Evolutionary conservation across 1,284 basidiomycete genomes (phyloP), one percentile per base, ranked within the genome.

Genomic region (Apiotrichum gamsii): DNA sequence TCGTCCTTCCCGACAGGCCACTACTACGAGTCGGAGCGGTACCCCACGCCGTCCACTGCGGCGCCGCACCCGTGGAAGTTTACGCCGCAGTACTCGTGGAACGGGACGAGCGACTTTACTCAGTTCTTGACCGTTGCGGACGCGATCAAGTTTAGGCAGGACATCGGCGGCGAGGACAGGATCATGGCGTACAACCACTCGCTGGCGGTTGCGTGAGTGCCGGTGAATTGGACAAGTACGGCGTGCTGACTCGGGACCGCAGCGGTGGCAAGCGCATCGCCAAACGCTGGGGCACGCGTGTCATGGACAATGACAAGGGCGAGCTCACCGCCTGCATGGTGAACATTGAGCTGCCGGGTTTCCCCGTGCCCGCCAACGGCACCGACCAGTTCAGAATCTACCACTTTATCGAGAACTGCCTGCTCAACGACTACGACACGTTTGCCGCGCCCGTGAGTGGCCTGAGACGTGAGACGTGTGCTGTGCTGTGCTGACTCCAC

Each of bases 111-210:
- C 13, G 65, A 72, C 46, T 67, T 60, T 56, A 49, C 47, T 4
- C 52, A 52, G 3, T 57, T 45, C 19, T 50, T 67, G 43, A 64
- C 59, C 0, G 57, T 63, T 20, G 37, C 47, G 4, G 58, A 66
- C 80, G 89, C 89, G 0, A 66, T 93, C 9, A 78, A 83, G 36
- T 93, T 90, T 73, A 78, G 90, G 21, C 63, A 80, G 41, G 84
- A 81, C 78, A 74, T 93, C 18, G 90, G 90, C 1, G 90, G 90
- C 2, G 90, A 94, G 70, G 73, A 78, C 15, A 78, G 78, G 47
- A 90, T 93, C 52, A 82, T 84, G 61, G 75, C 72, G 4, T 89
- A 93, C 68, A 87, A 81, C 59, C 83, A 83, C 60, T 65, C 76
- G 8, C 77, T 93, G 20, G 90, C 90, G 0, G 57, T 84, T 1